Base-by-base conservation (phyloP, 495 filamentous ascomycete genomes). In the Penicillium maclennaniae region DNA sequence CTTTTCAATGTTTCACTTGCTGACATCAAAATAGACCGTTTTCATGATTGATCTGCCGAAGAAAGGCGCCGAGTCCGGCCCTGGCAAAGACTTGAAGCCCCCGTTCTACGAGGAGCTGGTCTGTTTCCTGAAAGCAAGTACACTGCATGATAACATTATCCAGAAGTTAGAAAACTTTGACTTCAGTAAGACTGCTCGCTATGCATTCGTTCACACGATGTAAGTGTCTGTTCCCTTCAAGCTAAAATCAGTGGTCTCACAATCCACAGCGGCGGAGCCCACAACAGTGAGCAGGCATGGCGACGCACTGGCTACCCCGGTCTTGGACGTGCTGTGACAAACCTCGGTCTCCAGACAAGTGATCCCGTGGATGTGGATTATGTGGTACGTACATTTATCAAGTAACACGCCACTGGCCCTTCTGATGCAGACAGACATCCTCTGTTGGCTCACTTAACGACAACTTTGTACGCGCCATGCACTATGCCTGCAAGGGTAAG, bases 1-100 rank as follows among this genome's bases (percentile, higher is more conserved):
- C 7, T 26, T 0, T 25, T 0, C 23, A 15, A 8, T 15, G 4
- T 19, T 7, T 47, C 21, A 23, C 12, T 45, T 51, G 49, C 50
- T 51, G 46, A 44, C 21, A 31, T 34, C 28, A 19, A 25, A 43
- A 4, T 42, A 85, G 80, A 86, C 82, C 55, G 82, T 88, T 3
- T 96, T 95, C 57, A 65, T 96, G 6, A 88, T 96, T 53, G 91
- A 96, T 62, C 79, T 96, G 9, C 91, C 91, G 0, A 77, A 79
- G 21, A 72, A 79, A 10, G 1, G 6, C 49, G 68, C 7, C 55
- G 68, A 4, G 51, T 70, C 21, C 26, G 42, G 42, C 16, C 15
- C 25, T 2, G 8, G 5, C 16, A n/a, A 27, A 16, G 17, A 52
- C 8, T 28, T 23, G 3, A 40, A 40, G 9, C 26, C 49, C n/a